A percentile compares a stretch with the other conserved stretches of the same genome.
Conservation (phyloP, 805 yeast species). For the Zygoascus ofunaensis region DNA sequence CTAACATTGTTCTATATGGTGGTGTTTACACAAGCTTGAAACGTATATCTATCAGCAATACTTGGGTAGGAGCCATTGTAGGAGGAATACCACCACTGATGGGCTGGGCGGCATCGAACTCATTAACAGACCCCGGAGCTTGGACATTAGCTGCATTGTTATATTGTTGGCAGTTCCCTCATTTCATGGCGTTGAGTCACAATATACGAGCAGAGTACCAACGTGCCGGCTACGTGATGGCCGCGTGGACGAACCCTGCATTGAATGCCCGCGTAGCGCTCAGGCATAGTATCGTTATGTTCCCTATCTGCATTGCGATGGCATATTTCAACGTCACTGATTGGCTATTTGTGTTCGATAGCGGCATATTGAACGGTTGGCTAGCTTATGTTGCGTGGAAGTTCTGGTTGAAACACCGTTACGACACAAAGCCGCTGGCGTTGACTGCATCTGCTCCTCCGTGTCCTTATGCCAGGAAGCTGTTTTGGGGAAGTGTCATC, state of each 20-base stretch:
- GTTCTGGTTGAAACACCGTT: slow-evolving; percentile 80
- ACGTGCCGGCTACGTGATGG: slow-evolving; percentile 94
- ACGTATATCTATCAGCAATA: slow-evolving; percentile 73
- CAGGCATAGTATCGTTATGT: slow-evolving; percentile 84
- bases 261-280: slow-evolving; percentile 89
- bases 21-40: slow-evolving; percentile 90
- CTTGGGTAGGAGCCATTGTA: slow-evolving; percentile 99
- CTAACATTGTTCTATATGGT: slow-evolving; percentile 74
- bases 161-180: slow-evolving; percentile 98
- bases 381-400: slow-evolving; percentile 65
- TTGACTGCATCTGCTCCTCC: slow-evolving; percentile 24
- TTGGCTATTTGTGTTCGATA: slow-evolving; percentile 68
- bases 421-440: slow-evolving; percentile 11
- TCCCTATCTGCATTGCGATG: slow-evolving; percentile 82
- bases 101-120: slow-evolving; percentile 93
- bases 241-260: slow-evolving; percentile 86
- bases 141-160: slow-evolving; percentile 87
- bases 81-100: slow-evolving; percentile 97
- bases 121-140: slow-evolving; percentile 74
- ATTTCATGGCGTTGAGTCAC: slow-evolving; percentile 86
- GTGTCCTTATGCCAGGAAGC: slow-evolving; percentile 63
- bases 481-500: slow-evolving; percentile 92
- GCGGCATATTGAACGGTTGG: slow-evolving; percentile 79
- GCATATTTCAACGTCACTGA: slow-evolving; percentile 76
- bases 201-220: slow-evolving; percentile 81